Evolutionary conservation across 805 yeast species (phyloP), one percentile per base, ranked within the genome.

Genomic region (Yamadazyma endophytica): DNA sequence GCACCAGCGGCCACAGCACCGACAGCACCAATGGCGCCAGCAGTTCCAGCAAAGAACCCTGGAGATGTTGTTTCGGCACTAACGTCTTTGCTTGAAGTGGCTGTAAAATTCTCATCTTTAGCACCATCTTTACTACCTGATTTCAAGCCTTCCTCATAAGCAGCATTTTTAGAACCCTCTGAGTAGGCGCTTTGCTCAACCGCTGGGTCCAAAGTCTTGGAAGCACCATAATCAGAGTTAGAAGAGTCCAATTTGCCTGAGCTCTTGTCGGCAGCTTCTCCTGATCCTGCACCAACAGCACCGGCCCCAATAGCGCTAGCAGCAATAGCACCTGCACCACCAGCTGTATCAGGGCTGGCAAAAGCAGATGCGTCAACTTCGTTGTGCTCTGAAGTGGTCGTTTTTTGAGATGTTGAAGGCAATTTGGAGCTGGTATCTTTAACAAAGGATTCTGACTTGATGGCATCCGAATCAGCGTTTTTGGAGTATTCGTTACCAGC

Each of bases 1-100:
- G 36, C 39, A 18, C 39, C 39, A 16, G 43, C 42, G n/a, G 44
- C 44, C 8, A 33, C 26, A 23, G 39, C 32, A 21, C 42, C 42
- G 16, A 23, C 40, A 23, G 40, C 42, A 26, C 56, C 56, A 14
- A 50, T 12, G 12, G 53, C 56, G 14, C 54, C 54, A 12, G 51
- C 49, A 15, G 55, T 56, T 19, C 44, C 40, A 12, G 44, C 46
- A 13, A 44, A 26, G 6, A 42, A 9, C 5, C 50, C 46, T 11
- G 38, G 43, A 5, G 28, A 6, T 17, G 6, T 37, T 13, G 4
- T 29, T 21, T 12, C 11, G 12, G 15, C 17, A 13, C 15, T 28
- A 21, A 20, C 23, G 21, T 19, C 21, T 19, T 19, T 19, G 21
- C 15, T 18, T 11, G 17, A 26, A 14, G 19, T 21, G 4, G 18